A percentile compares a stretch with the other conserved stretches of the same genome.
phyloP scores from a whole-genome alignment of 306 rosid genomes.

The Canavalia gladiata region DNA sequence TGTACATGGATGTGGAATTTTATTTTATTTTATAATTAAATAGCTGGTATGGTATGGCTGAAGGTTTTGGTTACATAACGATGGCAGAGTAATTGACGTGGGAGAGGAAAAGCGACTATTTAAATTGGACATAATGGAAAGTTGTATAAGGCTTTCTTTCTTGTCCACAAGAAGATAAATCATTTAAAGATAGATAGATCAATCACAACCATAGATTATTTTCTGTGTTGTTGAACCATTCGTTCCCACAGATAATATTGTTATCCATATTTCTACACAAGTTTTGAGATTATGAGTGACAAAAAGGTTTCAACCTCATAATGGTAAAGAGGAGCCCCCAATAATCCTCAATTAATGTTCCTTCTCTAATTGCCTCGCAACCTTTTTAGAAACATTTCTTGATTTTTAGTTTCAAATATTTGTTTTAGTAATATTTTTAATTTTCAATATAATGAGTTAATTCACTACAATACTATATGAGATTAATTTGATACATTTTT shows the following conservation, averaged over 20 bases:
- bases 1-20: too few relatives aligned
- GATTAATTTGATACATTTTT: too few relatives aligned
- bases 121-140: not conserved
- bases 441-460: not conserved
- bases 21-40: too few relatives aligned
- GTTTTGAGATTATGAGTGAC: not conserved
- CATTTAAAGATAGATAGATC: not conserved
- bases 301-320: not conserved
- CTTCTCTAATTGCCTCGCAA: not conserved
- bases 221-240: constrained; percentile 14
- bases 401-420: not conserved
- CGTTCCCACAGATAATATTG: not conserved
- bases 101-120: not conserved
- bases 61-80: not conserved
- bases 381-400: not conserved
- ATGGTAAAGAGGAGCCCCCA: not conserved
- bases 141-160: not conserved
- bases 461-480: not conserved
- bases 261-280: not conserved
- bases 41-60: not conserved
- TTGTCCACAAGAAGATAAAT: not conserved
- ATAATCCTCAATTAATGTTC: not conserved
- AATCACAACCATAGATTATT: constrained; percentile 23
- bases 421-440: not conserved
- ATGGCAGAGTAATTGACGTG: not conserved